Conservation (phyloP, 1,284 basidiomycete species). For the Papiliotrema terrestris region DNA sequence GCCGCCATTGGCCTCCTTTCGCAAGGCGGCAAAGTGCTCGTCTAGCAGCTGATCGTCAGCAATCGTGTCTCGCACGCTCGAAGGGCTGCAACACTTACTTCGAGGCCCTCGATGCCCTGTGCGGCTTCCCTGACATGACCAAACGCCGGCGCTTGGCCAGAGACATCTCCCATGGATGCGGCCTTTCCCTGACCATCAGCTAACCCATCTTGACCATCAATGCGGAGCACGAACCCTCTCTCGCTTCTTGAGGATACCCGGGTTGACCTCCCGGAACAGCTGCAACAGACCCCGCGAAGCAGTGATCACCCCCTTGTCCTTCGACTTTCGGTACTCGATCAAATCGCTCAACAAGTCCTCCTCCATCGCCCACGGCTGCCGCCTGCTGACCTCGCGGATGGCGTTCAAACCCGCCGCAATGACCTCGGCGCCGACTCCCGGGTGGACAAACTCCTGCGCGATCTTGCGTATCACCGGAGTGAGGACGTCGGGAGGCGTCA, state of each 20-base stretch:
- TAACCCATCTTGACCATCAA: not conserved
- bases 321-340: conserved; percentile 90
- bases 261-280: conserved; percentile 95
- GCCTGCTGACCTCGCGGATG: conserved; percentile 84
- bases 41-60: conserved; percentile 65
- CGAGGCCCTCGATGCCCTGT: conserved; percentile 83
- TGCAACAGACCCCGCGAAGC: conserved; percentile 83
- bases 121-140: conserved; percentile 69
- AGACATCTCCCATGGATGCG: conserved; percentile 67
- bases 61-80: conserved; percentile 8
- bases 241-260: conserved; percentile 80
- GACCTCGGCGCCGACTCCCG: conserved; percentile 91
- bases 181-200: conserved; percentile 66
- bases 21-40: conserved; percentile 70
- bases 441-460: conserved; percentile 94
- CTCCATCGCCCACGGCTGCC: conserved; percentile 93
- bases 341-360: conserved; percentile 89
- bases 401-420: conserved; percentile 94
- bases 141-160: conserved; percentile 68
- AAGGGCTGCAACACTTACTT: conserved; percentile 53
- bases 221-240: conserved; percentile 58
- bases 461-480: conserved; percentile 87
- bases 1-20: conserved; percentile 60
- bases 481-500: conserved; percentile 90
- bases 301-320: conserved; percentile 88